Base-by-base conservation (phyloP, 2,329 filamentous ascomycete species). In the Davidsoniella eucalypti region DNA sequence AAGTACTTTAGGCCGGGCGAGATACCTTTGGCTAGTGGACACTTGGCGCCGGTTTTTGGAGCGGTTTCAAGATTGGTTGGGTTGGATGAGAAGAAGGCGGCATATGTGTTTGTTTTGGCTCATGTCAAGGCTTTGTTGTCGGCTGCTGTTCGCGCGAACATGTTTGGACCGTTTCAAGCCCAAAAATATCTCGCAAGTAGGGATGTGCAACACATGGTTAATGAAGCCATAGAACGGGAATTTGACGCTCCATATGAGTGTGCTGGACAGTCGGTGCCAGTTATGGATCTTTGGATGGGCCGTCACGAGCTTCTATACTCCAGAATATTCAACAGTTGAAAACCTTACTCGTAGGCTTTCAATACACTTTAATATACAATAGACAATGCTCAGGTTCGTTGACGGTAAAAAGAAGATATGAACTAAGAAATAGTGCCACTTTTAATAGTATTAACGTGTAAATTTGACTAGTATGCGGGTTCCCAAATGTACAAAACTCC, bases 241-340 rank as follows among this genome's bases (percentile, higher is more conserved):
- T 80, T 75, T 75, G 57, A 69, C 12, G 75, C 69, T 52, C 61
- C 58, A 1, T 67, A 81, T 0, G 78, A 83, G 52, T 73, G 80
- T 55, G 84, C 84, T 3, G 83, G 81, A 4, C 83, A 90, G 67
- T 78, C 69, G 50, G 79, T 87, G 54, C 85, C 85, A 1, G 73
- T 80, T 1, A 79, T 90, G 74, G 85, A 92, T 66, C 62, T 92
- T 29, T 92, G 85, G 84, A 72, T 87, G 59, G 85, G 85, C 3
- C 72, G 85, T 60, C 85, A 92, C 63, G 85, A 92, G 69, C 68
- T 86, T 61, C 63, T 92, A 55, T 92, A 92, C 63, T 88, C 84
- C 52, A 76, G 85, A 57, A 90, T 92, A 50, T 92, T 92, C 61
- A 92, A 92, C 64, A 88, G 84, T 58, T 90, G 59, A 65, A 43